Evolutionary conservation across 805 yeast species (phyloP), one percentile per base, ranked within the genome.

Genomic region (Candida coleopterorum): DNA sequence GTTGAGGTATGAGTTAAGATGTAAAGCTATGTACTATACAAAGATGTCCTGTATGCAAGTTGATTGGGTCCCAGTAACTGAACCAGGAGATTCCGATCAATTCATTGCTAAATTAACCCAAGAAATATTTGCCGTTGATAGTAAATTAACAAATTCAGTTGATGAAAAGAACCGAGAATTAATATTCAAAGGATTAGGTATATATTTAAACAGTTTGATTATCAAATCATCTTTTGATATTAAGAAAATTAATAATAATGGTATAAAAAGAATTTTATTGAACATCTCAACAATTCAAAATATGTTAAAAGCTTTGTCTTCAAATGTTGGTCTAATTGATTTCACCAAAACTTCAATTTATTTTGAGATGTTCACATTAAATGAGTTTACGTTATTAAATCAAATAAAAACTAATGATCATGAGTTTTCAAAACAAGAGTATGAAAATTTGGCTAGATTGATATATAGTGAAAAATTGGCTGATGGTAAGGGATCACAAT

Each of bases 241-340:
- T 7, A 55, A 56, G 15, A 68, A 64, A 32, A 62, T 81, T 47
- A 81, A 79, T 52, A 58, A 60, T 14, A 68, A 72, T 42, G 89
- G 90, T 23, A 65, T 81, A 38, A 71, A 74, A 46, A 72, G 75
- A 45, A 60, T 83, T 42, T 60, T 75, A 40, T 63, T 77, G 46
- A 82, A 82, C 51, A 75, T 83, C 15, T 65, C 77, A 35, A 78
- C 82, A 1, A 56, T 82, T 29, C 87, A 80, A 57, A 89, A 82
- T 52, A 74, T 79, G 72, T 66, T 83, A 38, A 69, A 83, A 41
- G 76, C 74, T 41, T 68, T 81, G 23, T 69, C 75, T 51, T 51
- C 56, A 17, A 64, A 68, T 40, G 77, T 81, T 0, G 71, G 70
- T 25, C 63, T 62, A 14, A 76, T 79, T 10, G 72, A 77, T 42